Base-by-base conservation (phyloP, 257 asterid species). In the Fraxinus pennsylvanica region DNA sequence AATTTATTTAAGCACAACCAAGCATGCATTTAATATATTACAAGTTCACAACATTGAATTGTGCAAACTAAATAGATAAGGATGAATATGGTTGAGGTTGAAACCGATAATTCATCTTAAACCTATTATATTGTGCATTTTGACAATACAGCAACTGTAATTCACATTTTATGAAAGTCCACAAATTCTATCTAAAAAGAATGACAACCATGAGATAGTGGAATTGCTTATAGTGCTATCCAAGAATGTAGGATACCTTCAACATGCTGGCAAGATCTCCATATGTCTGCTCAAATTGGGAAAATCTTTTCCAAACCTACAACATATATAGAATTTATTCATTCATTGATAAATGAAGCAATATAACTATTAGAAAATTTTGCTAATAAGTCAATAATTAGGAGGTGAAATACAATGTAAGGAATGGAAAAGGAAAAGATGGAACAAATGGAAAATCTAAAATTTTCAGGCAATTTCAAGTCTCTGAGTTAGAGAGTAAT, bases 231-330 rank as follows among this genome's bases (percentile, higher is more conserved):
- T 30, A 32, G 30, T 1, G 76, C 52, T 33, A 77, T 54, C 29
- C 22, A 75, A 79, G 76, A 72, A 76, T 52, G 19, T 70, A 61
- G 82, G 68, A 57, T 86, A 96, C 98, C 97, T 93, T 96, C 79
- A 96, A 85, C 94, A 96, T 92, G 89, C 98, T 96, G 74, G 97
- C 74, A 83, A 93, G 98, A 88, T 96, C 99, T 77, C 99, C 99
- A 88, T 93, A 96, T 3, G 89, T 92, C 88, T 93, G 97, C 92
- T 96, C 99, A 66, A 96, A 96, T 78, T 92, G 91, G 43, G 81
- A 45, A 78, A 93, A 96, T 83, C 91, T 88, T 83, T 93, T 93
- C 99, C 99, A 96, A 72, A 96, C 97, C 99, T 93, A 82, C 83
- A 82, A 79, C 66, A 78, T 67, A 45, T 74, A 74, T 78, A 74